Evolutionary conservation across 108 stramenopile species (phyloP), one percentile per base, ranked within the genome.

Genomic region (Nitzschia putrida): DNA sequence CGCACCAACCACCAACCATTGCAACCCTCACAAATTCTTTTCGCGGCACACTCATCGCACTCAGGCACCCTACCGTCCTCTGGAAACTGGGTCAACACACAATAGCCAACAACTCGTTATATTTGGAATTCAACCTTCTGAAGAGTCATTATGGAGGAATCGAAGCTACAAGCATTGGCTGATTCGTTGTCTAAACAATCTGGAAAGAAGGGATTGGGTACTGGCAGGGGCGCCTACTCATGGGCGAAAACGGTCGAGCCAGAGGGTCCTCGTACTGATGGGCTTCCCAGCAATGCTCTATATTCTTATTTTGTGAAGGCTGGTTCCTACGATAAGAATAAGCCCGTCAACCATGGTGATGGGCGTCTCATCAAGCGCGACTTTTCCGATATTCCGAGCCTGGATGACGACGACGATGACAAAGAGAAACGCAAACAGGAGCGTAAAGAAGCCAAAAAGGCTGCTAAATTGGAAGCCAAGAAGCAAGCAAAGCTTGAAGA

Each of bases 141-240:
- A n/a, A n/a, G n/a, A n/a, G n/a, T 34, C 29, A 76, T 23, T 8
- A 94, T 94, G 93, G 93, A 94, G 79, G 90, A 91, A 75, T 24
- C 65, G 38, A 94, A 94, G 77, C 67, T 91, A 42, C 87, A 88
- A 80, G 83, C 79, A 16, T 74, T 94, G 24, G 88, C 88, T 41
- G 93, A 89, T 72, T 83, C 86, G 0, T 80, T 94, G 16, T 76
- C 90, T 47, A 88, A 87, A 61, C 79, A 88, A 16, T 77, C 85
- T 55, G 83, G 78, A 24, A 55, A 80, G 37, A 76, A 70, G 49
- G 92, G 89, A 25, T 69, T 88, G 29, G 87, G 86, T 18, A 77
- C 76, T 8, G 20, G 26, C 43, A 43, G 75, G 69, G 53, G 82
- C 71, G 34, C 74, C 76, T 60, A 86, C 69, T 70, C 86, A 59